Evolutionary conservation across 1,139 yeast genomes (phyloP), one percentile per base, ranked within the genome.

Genomic region (Scheffersomyces stambukii): DNA sequence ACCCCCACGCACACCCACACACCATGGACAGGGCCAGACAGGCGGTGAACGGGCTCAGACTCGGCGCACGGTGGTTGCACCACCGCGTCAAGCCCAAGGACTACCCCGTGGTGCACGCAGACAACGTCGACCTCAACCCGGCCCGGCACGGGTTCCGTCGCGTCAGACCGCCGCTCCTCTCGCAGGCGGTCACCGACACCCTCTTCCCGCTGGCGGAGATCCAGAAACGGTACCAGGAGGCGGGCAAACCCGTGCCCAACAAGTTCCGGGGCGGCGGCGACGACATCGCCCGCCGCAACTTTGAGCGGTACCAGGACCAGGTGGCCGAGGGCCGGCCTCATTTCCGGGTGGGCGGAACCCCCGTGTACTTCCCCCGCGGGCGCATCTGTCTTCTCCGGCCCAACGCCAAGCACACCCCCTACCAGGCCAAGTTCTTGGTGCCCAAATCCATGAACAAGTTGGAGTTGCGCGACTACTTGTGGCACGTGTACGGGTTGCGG

Each of bases 391-490:
- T 89, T 24, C 63, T 89, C 40, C 72, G 95, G 51, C 95, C 96
- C 26, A 83, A 83, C 49, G 96, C 97, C 13, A 85, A 85, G 52
- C 95, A 85, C 57, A 84, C 96, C 1, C 97, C 97, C 29, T 86
- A 81, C 59, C 96, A 88, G 57, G 96, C 96, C 28, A 88, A 86
- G 57, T 89, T 89, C 53, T 75, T 84, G 42, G 96, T 89, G 18
- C 96, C 97, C 14, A 77, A 85, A 50, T 76, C 84, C 36, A 86
- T 88, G 69, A 89, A 89, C 63, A 86, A 86, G 57, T 67, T 88
- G 62, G 96, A 88, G 52, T 69, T 89, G 43, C 73, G 96, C 56
- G 97, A 89, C 61, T 89, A 89, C 51, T 67, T 89, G 42, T 89
- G 81, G 75, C 78, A 88, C 49, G 68, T 89, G 4, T 89, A 89